Evolutionary conservation across 139 green algal species (phyloP).

Genomic region (Penium margaritaceum): DNA sequence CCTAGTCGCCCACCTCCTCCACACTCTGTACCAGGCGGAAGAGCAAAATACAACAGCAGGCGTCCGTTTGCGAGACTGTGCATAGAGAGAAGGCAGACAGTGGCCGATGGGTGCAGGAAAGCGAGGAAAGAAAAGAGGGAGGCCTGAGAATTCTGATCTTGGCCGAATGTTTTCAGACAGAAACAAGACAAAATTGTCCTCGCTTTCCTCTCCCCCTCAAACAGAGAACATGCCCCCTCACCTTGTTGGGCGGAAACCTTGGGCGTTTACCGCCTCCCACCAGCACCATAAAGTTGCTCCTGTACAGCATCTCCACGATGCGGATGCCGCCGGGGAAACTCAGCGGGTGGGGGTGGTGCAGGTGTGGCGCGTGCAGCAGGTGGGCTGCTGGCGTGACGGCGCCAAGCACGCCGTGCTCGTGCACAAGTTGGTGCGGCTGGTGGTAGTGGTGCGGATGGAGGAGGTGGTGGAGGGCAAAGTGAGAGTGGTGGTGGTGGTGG

Average conservation of each 20-base stretch:
- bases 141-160: too few relatives aligned
- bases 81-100: not conserved
- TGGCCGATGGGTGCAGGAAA: too few relatives aligned
- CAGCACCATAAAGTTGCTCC: constrained; percentile 84
- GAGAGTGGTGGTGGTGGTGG: not conserved
- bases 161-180: too few relatives aligned
- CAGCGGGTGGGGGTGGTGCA: not conserved
- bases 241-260: constrained; percentile 55
- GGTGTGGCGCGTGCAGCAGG: not conserved
- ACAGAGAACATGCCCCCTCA: too few relatives aligned
- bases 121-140: not conserved
- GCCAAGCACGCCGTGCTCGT: too few relatives aligned
- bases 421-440: not conserved
- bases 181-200: not conserved
- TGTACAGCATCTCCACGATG: constrained; percentile 84
- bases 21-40: constrained; percentile 1
- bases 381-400: too few relatives aligned
- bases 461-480: too few relatives aligned
- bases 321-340: constrained; percentile 56
- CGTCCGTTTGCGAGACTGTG: too few relatives aligned
- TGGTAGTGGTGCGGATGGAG: not conserved
- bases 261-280: constrained; percentile 73
- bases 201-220: not conserved
- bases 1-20: too few relatives aligned
- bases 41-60: not conserved